These are phyloP conservation scores for Clathrus columnatus DNA, from an alignment of 768 basidiomycete species.

Conservation along the genomic window DNA sequence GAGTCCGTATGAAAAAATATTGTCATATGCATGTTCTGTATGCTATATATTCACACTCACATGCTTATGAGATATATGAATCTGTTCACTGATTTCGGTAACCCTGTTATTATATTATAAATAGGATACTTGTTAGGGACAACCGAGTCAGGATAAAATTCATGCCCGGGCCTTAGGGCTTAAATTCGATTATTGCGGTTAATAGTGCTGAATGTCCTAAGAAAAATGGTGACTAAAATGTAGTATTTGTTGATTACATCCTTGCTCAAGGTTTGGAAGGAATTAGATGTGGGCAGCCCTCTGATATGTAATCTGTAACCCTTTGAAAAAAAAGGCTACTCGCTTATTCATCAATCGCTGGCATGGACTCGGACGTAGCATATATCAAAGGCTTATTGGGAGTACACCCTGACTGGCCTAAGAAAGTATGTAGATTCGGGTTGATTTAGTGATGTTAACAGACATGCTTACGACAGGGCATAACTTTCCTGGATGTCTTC, in stretches of 20 bases:
- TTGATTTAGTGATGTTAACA: neutral
- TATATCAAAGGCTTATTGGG: conserved; percentile 54
- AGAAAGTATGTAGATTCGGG: conserved; percentile 51
- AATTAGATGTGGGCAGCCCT: no score
- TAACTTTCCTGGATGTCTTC: conserved; percentile 91
- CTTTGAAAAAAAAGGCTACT: no score
- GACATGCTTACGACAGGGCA: conserved; percentile 44
- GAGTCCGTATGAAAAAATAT: conserved; percentile 68
- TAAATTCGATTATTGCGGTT: no score
- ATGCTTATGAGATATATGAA: conserved; percentile 7
- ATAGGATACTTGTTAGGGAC: no score
- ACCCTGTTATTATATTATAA: no score
- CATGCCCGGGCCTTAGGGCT: no score
- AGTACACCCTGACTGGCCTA: conserved; percentile 73
- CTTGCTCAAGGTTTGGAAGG: no score
- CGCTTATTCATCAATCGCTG: neutral
- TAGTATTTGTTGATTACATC: no score
- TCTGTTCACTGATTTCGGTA: neutral
- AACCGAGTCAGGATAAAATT: no score
- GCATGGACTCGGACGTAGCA: conserved; percentile 46
- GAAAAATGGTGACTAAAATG: no score
- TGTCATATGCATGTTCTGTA: conserved; percentile 10
- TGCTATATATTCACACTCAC: conserved; percentile 9
- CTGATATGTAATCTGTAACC: no score
- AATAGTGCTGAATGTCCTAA: no score